Base-by-base conservation (phyloP, 345 rosid genomes). In the Ceriops zippeliana region DNA sequence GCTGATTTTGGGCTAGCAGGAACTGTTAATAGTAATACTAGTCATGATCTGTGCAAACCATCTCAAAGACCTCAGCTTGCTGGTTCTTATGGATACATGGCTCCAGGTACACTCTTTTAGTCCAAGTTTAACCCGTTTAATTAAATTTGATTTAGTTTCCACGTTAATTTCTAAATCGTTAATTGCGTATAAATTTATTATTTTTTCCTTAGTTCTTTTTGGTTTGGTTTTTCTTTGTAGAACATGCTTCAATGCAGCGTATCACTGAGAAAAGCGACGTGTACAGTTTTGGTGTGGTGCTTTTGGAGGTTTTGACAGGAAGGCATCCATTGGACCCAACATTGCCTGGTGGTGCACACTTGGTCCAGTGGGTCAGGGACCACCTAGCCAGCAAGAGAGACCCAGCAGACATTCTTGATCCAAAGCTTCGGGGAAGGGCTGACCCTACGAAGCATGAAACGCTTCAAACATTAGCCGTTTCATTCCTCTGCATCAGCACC, bases 1-100 rank as follows among this genome's bases (percentile, higher is more conserved):
- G 98, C 97, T 30, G 98, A 93, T 72, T 93, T 91, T 64, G 98
- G 97, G 49, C 82, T 91, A 60, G 96, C 98, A 4, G 81, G 87
- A 82, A 79, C 72, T 61, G 75, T 88, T 17, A 69, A 78, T 13
- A 49, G 79, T 63, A 72, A 58, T 28, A 52, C 30, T 26, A 71
- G 31, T 58, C 81, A 76, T 30, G 86, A 79, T 52, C 69, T 69
- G 15, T 75, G 81, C 5, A 84, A 80, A 78, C 79, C 79, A 16
- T 78, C 76, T 73, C 89, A 74, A 65, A 87, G 83, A 69, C 90
- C 90, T 61, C 88, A 84, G n/a, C 82, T 91, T 31, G 96, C 93
- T 31, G 98, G 98, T 63, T 93, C 98, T 63, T 93, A 93, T 38
- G 97, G 98, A 64, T 93, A 93, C 76, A 93, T 93, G 96, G 97